Evolutionary conservation across 257 asterid genomes (phyloP).

Genomic region (Lycium barbarum): DNA sequence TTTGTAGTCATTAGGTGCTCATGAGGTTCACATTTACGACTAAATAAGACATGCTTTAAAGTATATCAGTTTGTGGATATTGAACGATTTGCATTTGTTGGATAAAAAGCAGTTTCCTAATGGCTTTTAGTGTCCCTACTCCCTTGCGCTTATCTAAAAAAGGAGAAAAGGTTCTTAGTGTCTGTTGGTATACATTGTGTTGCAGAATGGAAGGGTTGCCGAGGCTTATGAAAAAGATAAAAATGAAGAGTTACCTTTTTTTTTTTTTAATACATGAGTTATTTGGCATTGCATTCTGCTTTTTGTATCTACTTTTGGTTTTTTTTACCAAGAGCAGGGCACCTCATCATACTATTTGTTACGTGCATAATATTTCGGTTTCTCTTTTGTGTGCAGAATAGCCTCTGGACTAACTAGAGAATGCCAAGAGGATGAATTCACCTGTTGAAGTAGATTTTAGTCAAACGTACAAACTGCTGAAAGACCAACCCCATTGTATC

Average conservation of each 20-base stretch:
- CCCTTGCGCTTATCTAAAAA: background rate
- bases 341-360: background rate
- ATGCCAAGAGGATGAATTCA: constrained; percentile 65
- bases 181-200: background rate
- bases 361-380: constrained; percentile 31
- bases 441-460: constrained; percentile 44
- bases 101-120: constrained; percentile 9
- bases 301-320: constrained; percentile 6
- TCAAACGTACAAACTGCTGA: constrained; percentile 29
- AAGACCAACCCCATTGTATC: constrained; percentile 33
- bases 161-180: background rate
- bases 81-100: constrained; percentile 15
- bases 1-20: constrained; percentile 21
- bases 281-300: constrained; percentile 14
- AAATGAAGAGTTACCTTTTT: background rate
- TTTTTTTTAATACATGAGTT: background rate
- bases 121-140: background rate
- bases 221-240: background rate
- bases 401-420: constrained; percentile 60
- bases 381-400: constrained; percentile 60
- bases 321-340: background rate
- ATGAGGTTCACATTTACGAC: background rate
- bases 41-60: background rate
- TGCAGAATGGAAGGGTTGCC: constrained; percentile 20
- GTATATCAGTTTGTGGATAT: constrained; percentile 14